Conservation (phyloP, 2,329 filamentous ascomycete genomes). For the Tolypocladium album region DNA sequence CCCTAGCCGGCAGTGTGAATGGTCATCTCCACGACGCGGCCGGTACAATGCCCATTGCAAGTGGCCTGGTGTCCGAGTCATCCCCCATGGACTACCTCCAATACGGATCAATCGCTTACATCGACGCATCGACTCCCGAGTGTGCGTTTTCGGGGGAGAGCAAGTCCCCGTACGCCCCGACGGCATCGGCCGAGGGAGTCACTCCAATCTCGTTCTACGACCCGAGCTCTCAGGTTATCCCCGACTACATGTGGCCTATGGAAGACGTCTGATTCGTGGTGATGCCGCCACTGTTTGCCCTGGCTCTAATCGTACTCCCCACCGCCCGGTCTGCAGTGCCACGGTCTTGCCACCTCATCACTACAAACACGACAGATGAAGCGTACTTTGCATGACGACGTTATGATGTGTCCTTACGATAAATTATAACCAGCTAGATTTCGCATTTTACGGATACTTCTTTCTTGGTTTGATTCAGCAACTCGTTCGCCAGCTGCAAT, state of each 20-base stretch:
- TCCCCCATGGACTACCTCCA: not conserved
- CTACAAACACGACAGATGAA: not conserved
- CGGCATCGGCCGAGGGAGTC: not conserved
- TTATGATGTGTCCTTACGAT: not conserved
- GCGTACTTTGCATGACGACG: not conserved
- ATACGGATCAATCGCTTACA: not conserved
- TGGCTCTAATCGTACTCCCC: not conserved
- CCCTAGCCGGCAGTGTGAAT: not conserved
- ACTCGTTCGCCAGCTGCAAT: not conserved
- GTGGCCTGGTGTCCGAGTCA: not conserved
- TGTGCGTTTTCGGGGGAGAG: not conserved
- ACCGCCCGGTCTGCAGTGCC: not conserved
- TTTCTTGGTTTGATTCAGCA: too few species aligned
- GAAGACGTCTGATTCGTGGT: not conserved
- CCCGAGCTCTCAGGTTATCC: not conserved
- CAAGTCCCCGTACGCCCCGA: not conserved
- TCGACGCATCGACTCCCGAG: not conserved
- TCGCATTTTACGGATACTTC: not conserved
- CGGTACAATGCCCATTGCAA: not conserved
- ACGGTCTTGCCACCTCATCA: not conserved
- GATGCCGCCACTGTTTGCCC: not conserved
- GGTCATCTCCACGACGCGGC: not conserved
- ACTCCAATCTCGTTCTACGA: not conserved
- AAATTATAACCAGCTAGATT: not conserved
- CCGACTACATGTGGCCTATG: conserved; percentile 1